Evolutionary conservation across 2,329 filamentous ascomycete species (phyloP).

Genomic region (Xylaria sp.): DNA sequence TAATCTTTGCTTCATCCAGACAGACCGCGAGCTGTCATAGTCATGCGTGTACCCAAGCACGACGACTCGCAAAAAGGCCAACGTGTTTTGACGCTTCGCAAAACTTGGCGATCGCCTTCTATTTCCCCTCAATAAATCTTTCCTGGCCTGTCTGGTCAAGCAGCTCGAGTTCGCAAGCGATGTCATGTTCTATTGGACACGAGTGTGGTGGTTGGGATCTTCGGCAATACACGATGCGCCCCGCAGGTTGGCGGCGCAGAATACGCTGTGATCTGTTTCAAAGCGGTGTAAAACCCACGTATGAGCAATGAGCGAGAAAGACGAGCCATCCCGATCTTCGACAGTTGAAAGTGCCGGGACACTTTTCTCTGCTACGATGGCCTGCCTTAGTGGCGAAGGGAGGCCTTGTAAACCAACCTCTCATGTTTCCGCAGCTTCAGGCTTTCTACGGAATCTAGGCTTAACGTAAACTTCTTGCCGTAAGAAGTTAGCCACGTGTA

Average conservation of each 20-base stretch:
- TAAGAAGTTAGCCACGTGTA: constrained; percentile 75
- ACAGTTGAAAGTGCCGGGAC: constrained; percentile 41
- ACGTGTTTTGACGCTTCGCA: constrained; percentile 56
- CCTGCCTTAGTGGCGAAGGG: constrained; percentile 46
- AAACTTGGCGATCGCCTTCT: constrained; percentile 54
- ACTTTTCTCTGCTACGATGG: constrained; percentile 48
- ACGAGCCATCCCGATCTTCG: constrained; percentile 56
- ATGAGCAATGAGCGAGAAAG: constrained; percentile 67
- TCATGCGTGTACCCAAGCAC: constrained; percentile 55
- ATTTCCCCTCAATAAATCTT: constrained; percentile 51
- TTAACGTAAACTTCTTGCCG: constrained; percentile 63
- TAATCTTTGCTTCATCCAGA: constrained; percentile 6
- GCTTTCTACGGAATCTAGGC: constrained; percentile 47
- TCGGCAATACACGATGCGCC: constrained; percentile 66
- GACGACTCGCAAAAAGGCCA: constrained; percentile 59
- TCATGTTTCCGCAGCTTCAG: constrained; percentile 28
- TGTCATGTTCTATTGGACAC: constrained; percentile 61
- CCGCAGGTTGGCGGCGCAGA: constrained; percentile 74
- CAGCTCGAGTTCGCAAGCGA: constrained; percentile 43
- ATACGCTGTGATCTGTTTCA: constrained; percentile 72
- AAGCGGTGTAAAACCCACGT: constrained; percentile 75
- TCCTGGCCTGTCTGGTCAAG: constrained; percentile 38
- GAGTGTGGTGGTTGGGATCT: constrained; percentile 71
- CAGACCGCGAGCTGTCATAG: constrained; percentile 37
- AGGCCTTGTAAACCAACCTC: constrained; percentile 31